These are phyloP conservation scores for Rhodotorula diobovata DNA, from an alignment of 768 basidiomycete genomes.

Conservation along the genomic window DNA sequence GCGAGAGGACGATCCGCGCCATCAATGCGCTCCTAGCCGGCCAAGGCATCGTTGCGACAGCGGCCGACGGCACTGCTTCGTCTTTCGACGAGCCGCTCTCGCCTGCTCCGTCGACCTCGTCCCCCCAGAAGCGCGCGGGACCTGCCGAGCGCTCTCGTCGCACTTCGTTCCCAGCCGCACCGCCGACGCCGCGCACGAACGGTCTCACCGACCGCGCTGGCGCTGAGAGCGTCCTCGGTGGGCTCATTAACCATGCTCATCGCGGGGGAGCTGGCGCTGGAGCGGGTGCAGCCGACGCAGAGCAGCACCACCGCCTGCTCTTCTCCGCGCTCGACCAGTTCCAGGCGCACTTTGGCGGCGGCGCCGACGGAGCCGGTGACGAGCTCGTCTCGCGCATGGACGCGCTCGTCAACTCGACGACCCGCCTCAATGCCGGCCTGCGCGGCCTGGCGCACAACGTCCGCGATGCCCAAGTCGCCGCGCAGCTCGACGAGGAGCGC, in stretches of 20 bases:
- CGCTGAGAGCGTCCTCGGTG: background rate
- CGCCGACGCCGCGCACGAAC: conserved; percentile 1
- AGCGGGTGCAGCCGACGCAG: background rate
- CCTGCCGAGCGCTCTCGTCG: background rate
- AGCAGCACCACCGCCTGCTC: conserved; percentile 28
- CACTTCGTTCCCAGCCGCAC: conserved; percentile 17
- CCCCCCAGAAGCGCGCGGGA: conserved; percentile 16
- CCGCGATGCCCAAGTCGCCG: conserved; percentile 27
- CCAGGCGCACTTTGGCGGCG: conserved; percentile 23
- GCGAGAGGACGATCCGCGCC: conserved; percentile 30
- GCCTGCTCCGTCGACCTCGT: background rate
- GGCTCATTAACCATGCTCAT: background rate
- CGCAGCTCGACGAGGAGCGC: conserved; percentile 27
- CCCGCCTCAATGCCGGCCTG: conserved; percentile 32
- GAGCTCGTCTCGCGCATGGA: conserved; percentile 33
- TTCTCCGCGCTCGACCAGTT: conserved; percentile 29
- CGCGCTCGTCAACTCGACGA: conserved; percentile 24
- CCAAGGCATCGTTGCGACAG: conserved; percentile 7
- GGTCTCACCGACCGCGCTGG: background rate
- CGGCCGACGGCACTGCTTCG: background rate
- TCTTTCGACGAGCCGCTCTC: background rate
- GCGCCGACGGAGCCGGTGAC: background rate
- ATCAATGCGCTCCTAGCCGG: conserved; percentile 33
- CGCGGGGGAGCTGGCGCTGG: too few species aligned
- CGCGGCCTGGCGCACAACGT: conserved; percentile 1